Percentiles rank a stretch among this genome's conserved stretches.
Conservation (phyloP, 2,329 filamentous ascomycete genomes). For the Fusarium falciforme region DNA sequence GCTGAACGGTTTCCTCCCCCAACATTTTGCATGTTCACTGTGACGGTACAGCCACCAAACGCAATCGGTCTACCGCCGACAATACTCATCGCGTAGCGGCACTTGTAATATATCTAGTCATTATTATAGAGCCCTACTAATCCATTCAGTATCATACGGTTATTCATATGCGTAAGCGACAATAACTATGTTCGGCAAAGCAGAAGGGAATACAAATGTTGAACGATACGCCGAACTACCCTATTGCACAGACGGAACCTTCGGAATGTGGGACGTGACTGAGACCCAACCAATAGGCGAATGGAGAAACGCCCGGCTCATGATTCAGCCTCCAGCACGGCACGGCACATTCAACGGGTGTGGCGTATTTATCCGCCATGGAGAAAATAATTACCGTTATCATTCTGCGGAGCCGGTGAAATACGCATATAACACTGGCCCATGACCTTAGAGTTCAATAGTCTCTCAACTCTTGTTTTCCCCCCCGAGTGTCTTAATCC, state of each 20-base stretch:
- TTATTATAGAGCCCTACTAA: neutral
- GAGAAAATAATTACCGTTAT: neutral
- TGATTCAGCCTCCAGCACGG: neutral
- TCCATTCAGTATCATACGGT: neutral
- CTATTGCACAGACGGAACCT: neutral
- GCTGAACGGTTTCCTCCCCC: neutral
- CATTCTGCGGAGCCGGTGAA: neutral
- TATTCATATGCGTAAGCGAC: neutral
- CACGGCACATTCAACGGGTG: neutral
- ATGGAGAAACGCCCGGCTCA: neutral
- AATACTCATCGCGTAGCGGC: neutral
- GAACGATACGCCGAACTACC: neutral
- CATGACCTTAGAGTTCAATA: neutral
- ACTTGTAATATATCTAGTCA: neutral
- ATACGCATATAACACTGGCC: neutral
- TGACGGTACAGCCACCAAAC: neutral
- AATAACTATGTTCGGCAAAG: neutral
- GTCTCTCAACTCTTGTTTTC: neutral
- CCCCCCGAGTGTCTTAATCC: neutral
- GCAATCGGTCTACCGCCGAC: too few relatives aligned
- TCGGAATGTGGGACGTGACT: neutral
- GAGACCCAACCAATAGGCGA: neutral
- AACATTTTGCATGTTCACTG: too few relatives aligned
- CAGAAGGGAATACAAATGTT: neutral
- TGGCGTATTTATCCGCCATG: neutral